These are phyloP conservation scores for Litsea cubeba DNA, from an alignment of 164 flowering plant species.

Conservation along the genomic window DNA sequence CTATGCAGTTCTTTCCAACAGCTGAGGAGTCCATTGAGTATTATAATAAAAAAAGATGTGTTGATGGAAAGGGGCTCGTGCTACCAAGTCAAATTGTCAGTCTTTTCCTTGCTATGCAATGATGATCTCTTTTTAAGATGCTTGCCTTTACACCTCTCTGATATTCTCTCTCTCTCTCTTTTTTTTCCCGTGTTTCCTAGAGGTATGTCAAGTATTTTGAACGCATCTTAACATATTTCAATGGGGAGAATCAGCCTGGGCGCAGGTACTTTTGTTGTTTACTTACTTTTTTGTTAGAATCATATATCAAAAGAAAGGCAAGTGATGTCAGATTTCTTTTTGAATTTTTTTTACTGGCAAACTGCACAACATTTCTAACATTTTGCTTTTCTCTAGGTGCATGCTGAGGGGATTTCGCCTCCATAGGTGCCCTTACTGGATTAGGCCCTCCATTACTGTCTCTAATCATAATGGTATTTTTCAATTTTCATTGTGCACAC, in stretches of 20 bases:
- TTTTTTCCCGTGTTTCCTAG: slow-evolving; percentile 31
- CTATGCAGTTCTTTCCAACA: slow-evolving; percentile 86
- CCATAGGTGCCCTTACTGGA: slow-evolving; percentile 96
- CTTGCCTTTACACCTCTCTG: slow-evolving; percentile 7
- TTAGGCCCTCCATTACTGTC: slow-evolving; percentile 86
- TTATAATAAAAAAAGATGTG: slow-evolving; percentile 96
- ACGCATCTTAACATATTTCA: slow-evolving; percentile 73
- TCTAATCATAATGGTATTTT: slow-evolving; percentile 81
- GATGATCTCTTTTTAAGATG: neutral
- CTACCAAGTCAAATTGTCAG: slow-evolving; percentile 99
- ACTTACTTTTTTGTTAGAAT: neutral
- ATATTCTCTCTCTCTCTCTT: neutral
- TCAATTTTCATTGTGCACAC: neutral
- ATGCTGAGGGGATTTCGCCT: slow-evolving; percentile 98
- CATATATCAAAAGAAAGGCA: neutral
- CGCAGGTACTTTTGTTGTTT: slow-evolving; percentile 53
- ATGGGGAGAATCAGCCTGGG: slow-evolving; percentile 89
- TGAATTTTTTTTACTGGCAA: neutral
- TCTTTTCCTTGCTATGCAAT: slow-evolving; percentile 4
- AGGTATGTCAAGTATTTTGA: slow-evolving; percentile 98
- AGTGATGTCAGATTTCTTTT: neutral
- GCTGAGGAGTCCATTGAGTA: slow-evolving; percentile 98
- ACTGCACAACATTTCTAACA: slow-evolving; percentile 2
- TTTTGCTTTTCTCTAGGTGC: slow-evolving; percentile 48
- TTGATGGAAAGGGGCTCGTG: slow-evolving; percentile 93